These are phyloP conservation scores for Diaporthe sp. DNA, from an alignment of 2,329 filamentous ascomycete species.

Conservation along the genomic window DNA sequence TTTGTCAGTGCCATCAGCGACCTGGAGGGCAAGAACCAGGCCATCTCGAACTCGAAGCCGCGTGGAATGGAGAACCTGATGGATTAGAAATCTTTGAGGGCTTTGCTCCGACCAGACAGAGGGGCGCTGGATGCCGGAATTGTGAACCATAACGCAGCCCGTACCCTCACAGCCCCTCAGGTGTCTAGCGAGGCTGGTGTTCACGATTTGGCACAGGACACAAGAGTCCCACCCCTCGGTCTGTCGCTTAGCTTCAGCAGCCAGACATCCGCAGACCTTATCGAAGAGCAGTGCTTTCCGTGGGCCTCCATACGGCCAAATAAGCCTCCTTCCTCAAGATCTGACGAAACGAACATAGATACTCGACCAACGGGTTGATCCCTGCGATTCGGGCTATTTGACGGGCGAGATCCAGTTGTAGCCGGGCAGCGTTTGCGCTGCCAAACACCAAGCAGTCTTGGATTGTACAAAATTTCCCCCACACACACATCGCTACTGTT, in stretches of 20 bases:
- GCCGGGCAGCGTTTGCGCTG: constrained; percentile 11
- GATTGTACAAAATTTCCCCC: neutral
- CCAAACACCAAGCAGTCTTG: constrained; percentile 4
- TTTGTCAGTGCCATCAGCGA: constrained; percentile 41
- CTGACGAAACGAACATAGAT: neutral
- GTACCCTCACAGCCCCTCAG: neutral
- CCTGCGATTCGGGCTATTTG: neutral
- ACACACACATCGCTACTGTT: constrained; percentile 16
- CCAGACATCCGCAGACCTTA: constrained; percentile 21
- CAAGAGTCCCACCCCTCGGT: neutral
- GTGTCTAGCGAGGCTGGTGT: neutral
- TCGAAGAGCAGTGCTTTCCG: constrained; percentile 9
- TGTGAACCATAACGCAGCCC: neutral
- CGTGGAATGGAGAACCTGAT: constrained; percentile 57
- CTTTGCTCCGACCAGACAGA: neutral
- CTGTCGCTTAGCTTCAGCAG: constrained; percentile 3
- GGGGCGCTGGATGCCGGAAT: neutral
- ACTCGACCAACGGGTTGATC: neutral
- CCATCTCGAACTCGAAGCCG: constrained; percentile 60
- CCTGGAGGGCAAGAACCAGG: constrained; percentile 50
- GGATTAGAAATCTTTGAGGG: constrained; percentile 45
- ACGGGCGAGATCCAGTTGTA: constrained; percentile 5
- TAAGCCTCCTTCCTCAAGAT: neutral
- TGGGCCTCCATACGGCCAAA: neutral
- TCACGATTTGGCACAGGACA: neutral